Evolutionary conservation across 495 filamentous ascomycete species (phyloP), one percentile per base, ranked within the genome.

Genomic region (Hyaloscypha bicolor): DNA sequence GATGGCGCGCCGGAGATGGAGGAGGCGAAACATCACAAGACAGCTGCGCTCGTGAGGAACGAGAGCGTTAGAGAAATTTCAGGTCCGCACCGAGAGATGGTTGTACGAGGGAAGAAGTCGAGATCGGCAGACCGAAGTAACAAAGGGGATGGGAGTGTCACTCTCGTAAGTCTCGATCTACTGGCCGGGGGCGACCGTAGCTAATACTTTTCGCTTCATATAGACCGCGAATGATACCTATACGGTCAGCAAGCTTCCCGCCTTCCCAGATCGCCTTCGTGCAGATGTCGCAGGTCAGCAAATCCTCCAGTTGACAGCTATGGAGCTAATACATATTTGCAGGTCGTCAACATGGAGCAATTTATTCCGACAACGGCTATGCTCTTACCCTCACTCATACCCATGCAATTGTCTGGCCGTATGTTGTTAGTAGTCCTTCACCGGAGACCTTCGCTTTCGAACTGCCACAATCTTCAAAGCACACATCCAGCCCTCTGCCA

Each of bases 211-310:
- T 59, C 42, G 16, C 29, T 14, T 60, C 30, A 29, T 48, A 48
- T 62, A 97, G 93, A 94, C 93, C 21, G 90, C 88, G 74, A 98
- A 92, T 71, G 88, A 91, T 73, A 91, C 90, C 63, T 97, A 95
- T 73, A 88, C 85, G 37, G 93, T 98, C 39, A 91, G 90, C 63
- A 91, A 92, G 73, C 86, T 98, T 31, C 91, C 93, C 62, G 87
- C 87, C 45, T 80, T 96, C 25, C 93, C 94, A 52, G 87, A 93
- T 65, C 83, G 87, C 63, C 81, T 97, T 57, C 88, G 87, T 30
- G 78, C 81, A 39, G 82, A 86, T 64, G 77, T 80, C 45, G 81
- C 84, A 74, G 85, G 89, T 91, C 82, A 75, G 81, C 75, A 58
- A 62, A 72, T 57, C 0, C 16, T 32, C 16, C 25, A n/a, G 19